Conservation (phyloP, 345 rosid genomes). For the Populus alba region DNA sequence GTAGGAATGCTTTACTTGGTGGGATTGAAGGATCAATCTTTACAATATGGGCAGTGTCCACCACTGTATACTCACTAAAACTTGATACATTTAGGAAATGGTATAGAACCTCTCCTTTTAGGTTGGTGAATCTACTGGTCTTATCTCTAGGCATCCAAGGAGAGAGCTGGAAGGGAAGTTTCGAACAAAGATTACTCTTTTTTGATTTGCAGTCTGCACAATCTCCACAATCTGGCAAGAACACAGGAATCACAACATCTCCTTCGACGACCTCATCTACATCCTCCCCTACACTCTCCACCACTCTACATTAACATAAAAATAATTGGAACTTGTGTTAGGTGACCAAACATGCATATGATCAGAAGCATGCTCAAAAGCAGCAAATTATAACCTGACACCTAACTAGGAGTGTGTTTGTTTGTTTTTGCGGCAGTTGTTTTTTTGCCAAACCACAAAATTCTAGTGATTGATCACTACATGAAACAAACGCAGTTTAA, state of each 20-base stretch:
- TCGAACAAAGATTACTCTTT: slow-evolving; percentile 75
- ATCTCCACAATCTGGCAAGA: slow-evolving; percentile 72
- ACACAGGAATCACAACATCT: slow-evolving; percentile 64
- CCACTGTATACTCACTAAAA: slow-evolving; percentile 72
- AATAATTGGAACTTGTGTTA: neutral
- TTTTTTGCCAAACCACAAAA: too few species aligned
- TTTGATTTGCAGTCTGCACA: slow-evolving; percentile 66
- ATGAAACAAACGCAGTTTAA: too few species aligned
- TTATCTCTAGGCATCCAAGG: slow-evolving; percentile 83
- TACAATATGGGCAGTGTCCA: slow-evolving; percentile 60
- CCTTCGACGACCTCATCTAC: slow-evolving; percentile 58
- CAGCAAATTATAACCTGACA: too few species aligned
- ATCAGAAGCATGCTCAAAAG: neutral
- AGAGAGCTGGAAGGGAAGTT: slow-evolving; percentile 56
- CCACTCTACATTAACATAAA: slow-evolving; percentile 40
- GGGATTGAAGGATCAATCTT: slow-evolving; percentile 64
- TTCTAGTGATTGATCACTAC: too few species aligned
- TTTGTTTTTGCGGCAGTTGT: too few species aligned
- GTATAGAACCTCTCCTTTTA: slow-evolving; percentile 56
- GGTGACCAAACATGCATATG: neutral
- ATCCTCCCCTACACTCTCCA: slow-evolving; percentile 85
- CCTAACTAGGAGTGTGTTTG: too few species aligned
- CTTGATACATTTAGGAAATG: slow-evolving; percentile 79
- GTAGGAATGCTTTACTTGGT: slow-evolving; percentile 75
- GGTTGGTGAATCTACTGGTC: slow-evolving; percentile 71